Evolutionary conservation across 768 basidiomycete genomes (phyloP).

Genomic region (Pisolithus microcarpus): DNA sequence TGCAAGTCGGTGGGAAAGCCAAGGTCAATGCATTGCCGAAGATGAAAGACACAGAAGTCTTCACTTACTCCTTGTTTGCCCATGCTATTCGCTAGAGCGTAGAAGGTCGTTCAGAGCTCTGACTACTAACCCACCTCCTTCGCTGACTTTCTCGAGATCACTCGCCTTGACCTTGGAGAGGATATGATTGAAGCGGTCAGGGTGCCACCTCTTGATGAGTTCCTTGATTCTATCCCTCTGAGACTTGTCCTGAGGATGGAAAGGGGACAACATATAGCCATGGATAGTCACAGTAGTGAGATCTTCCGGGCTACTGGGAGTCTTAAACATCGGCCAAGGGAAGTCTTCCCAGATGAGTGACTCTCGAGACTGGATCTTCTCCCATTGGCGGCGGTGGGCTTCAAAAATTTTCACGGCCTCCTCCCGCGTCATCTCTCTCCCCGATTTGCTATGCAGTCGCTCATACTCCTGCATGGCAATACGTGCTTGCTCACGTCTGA

Average conservation of each 20-base stretch:
- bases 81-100: constrained; percentile 40
- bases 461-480: constrained; percentile 46
- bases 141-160: constrained; percentile 60
- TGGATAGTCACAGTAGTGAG: constrained; percentile 49
- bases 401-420: constrained; percentile 51
- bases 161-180: constrained; percentile 55
- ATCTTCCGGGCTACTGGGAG: constrained; percentile 52
- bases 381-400: constrained; percentile 58
- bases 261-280: constrained; percentile 54
- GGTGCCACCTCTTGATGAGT: constrained; percentile 71
- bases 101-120: constrained; percentile 67
- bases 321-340: constrained; percentile 67
- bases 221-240: constrained; percentile 71
- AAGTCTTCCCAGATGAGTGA: constrained; percentile 58
- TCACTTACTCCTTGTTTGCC: constrained; percentile 26
- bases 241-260: constrained; percentile 46
- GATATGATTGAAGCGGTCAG: constrained; percentile 72
- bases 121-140: constrained; percentile 67
- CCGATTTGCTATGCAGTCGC: constrained; percentile 29
- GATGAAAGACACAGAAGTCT: not conserved
- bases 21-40: constrained; percentile 7
- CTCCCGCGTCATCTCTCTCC: constrained; percentile 49
- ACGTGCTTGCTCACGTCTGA: constrained; percentile 60
- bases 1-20: not conserved
- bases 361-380: constrained; percentile 31